Conservation (phyloP, 768 basidiomycete species). For the Multifurca ochricompacta region DNA sequence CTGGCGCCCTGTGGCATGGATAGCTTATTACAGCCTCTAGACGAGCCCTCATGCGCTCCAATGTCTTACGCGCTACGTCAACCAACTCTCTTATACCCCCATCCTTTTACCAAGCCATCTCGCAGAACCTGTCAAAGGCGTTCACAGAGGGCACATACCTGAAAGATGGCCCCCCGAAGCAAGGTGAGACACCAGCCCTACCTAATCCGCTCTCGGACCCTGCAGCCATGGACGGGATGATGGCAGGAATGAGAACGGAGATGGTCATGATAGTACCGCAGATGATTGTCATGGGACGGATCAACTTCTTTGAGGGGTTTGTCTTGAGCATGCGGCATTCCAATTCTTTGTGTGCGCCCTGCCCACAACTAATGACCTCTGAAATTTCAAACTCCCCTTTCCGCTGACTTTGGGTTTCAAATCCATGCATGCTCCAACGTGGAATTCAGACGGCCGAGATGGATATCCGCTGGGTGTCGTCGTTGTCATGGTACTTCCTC, state of each 20-base stretch:
- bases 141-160: conserved; percentile 78
- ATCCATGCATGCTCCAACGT: conserved; percentile 92
- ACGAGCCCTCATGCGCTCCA: conserved; percentile 72
- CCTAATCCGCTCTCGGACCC: conserved; percentile 87
- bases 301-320: conserved; percentile 98
- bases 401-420: conserved; percentile 96
- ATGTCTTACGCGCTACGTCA: conserved; percentile 76
- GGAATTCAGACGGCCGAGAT: conserved; percentile 93
- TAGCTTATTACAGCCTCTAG: conserved; percentile 37
- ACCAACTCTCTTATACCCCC: conserved; percentile 76
- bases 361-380: not conserved
- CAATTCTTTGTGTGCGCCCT: not conserved
- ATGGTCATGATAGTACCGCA: conserved; percentile 99
- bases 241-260: conserved; percentile 98
- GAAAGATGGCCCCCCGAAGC: conserved; percentile 72
- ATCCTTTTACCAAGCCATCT: conserved; percentile 64
- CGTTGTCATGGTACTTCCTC: conserved; percentile 98
- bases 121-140: conserved; percentile 61
- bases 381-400: conserved; percentile 80
- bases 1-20: too few relatives aligned
- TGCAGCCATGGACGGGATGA: conserved; percentile 94
- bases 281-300: conserved; percentile 99
- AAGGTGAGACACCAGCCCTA: conserved; percentile 47
- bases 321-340: conserved; percentile 68
- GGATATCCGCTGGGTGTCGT: conserved; percentile 99